Evolutionary conservation across 2,329 filamentous ascomycete genomes (phyloP).

Genomic region (Colletotrichum agaves): DNA sequence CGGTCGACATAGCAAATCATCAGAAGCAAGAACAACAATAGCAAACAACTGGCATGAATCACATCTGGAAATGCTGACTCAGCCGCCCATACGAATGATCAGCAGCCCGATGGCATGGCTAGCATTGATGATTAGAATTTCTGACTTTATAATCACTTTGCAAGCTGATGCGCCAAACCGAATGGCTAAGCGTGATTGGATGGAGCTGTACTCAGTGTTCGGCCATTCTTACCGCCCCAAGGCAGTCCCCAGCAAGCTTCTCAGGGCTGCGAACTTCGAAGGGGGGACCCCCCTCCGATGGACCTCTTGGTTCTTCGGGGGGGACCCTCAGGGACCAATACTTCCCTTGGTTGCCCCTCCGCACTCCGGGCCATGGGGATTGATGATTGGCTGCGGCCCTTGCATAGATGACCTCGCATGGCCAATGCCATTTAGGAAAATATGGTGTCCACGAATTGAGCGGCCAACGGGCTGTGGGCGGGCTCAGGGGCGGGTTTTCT

Average conservation of each 20-base stretch:
- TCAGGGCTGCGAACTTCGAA: conserved; percentile 1
- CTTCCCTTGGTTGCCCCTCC: conserved; percentile 11
- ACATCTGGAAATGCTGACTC: too few species aligned
- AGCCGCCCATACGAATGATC: too few species aligned
- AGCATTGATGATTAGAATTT: neutral
- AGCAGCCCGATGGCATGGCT: too few species aligned
- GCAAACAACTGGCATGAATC: too few species aligned
- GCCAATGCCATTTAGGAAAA: conserved; percentile 23
- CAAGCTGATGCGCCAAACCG: conserved; percentile 13
- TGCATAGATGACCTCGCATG: conserved; percentile 25
- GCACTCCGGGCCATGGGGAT: neutral
- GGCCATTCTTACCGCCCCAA: conserved; percentile 6
- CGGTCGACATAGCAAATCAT: too few species aligned
- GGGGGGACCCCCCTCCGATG: neutral
- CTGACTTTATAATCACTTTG: conserved; percentile 14
- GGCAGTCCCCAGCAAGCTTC: conserved; percentile 14
- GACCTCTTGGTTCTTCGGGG: neutral
- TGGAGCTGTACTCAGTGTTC: neutral
- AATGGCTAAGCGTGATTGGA: conserved; percentile 9
- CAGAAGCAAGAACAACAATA: too few species aligned
- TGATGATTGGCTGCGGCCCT: conserved; percentile 28
- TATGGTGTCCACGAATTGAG: conserved; percentile 8
- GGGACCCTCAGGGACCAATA: conserved; percentile 13
- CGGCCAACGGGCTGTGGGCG: neutral
- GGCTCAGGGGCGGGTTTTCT: neutral